These are phyloP conservation scores for Thelonectria rubi DNA, from an alignment of 2,329 filamentous ascomycete genomes.

Conservation along the genomic window DNA sequence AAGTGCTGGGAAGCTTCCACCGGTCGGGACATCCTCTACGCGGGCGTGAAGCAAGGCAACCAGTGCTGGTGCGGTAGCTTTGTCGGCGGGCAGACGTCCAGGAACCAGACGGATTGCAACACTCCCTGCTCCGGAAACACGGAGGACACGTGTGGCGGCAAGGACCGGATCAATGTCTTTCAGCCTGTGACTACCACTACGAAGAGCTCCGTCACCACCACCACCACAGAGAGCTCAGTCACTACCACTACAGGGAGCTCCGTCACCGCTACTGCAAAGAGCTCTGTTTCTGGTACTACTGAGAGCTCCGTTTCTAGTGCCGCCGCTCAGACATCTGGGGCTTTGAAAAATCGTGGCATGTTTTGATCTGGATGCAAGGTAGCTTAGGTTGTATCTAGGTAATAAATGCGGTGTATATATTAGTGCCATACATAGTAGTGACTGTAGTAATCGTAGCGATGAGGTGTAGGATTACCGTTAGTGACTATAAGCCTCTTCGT, in stretches of 20 bases:
- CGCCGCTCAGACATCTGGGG: neutral
- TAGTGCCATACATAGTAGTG: neutral
- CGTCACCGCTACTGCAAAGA: too few relatives aligned
- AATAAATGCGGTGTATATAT: too few relatives aligned
- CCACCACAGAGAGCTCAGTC: too few relatives aligned
- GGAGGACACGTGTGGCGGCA: constrained; percentile 30
- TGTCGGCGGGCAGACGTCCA: constrained; percentile 22
- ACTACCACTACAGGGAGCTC: too few relatives aligned
- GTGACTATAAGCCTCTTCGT: too few relatives aligned
- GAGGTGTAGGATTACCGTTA: too few relatives aligned
- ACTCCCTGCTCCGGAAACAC: constrained; percentile 28
- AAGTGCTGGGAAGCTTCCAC: constrained; percentile 17
- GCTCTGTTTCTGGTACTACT: too few relatives aligned
- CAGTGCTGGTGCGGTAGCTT: constrained; percentile 33
- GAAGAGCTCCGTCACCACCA: neutral
- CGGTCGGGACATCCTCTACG: constrained; percentile 18
- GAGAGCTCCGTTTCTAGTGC: too few relatives aligned
- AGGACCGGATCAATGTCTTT: constrained; percentile 29
- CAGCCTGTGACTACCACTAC: constrained; percentile 6
- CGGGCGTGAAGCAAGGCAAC: constrained; percentile 31
- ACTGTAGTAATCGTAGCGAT: too few relatives aligned
- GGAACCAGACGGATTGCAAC: constrained; percentile 26
- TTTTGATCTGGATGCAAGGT: neutral
- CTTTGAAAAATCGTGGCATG: neutral
- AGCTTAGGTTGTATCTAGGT: too few relatives aligned